Base-by-base conservation (phyloP, 805 yeast genomes). In the Zygosaccharomyces gambellarensis region DNA sequence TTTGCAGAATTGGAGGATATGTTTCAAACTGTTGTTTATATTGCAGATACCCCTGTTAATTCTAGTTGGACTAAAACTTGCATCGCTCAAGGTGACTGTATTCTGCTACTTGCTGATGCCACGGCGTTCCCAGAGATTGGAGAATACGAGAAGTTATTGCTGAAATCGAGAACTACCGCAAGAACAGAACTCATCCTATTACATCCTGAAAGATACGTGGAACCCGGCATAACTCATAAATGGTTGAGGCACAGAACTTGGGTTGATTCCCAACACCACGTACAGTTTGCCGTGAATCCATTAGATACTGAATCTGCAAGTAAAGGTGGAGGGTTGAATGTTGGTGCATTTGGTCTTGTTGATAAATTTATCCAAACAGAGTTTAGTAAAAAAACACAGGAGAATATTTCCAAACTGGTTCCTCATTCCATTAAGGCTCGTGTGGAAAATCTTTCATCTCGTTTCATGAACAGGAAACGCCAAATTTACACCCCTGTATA, bases 231-330 rank as follows among this genome's bases (percentile, higher is more conserved):
- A 7, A 90, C 97, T 0, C 81, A 82, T 40, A 73, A 75, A 44
- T 92, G 98, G 98, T 73, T 94, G 44, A 86, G 85, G 59, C 80
- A 80, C 51, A 72, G 99, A 54, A 77, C 82, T 1, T 94, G 98
- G 98, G 89, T 94, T 3, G 88, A 88, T 54, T 81, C 89, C 0
- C 97, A 92, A 62, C 97, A 94, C 64, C 98, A 92, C 64, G 79
- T 92, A 11, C 95, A 88, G 58, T 82, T 90, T 38, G 48, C 59
- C 5, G 56, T 62, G 4, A 53, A 54, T 41, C 56, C 54, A 11
- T 36, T 64, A 23, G 59, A 53, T 25, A 53, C 53, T 7, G 55
- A 57, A 27, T 34, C 52, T n/a, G 52, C 49, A 5, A 46, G 57
- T 32, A 60, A 59, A 46, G 61, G 58, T 47, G 40, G 55, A 4